Evolutionary conservation across 75 land plant genomes (phyloP).

Genomic region (Pinus albicaulis): DNA sequence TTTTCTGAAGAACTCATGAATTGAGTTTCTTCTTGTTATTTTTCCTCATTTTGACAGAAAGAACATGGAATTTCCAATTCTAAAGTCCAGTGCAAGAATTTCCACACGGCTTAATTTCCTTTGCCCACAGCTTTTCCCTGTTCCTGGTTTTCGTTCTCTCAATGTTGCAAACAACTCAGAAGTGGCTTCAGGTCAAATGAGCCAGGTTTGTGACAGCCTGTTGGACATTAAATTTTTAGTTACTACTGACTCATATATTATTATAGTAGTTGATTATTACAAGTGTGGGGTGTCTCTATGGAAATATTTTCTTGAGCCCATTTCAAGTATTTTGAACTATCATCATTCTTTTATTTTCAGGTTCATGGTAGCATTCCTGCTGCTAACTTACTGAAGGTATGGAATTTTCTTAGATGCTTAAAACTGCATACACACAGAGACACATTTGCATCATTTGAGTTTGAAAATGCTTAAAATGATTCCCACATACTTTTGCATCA

Average conservation of each 20-base stretch:
- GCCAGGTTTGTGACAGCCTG: slow-evolving; percentile 34
- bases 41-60: slow-evolving; percentile 41
- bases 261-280: not conserved
- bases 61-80: slow-evolving; percentile 64
- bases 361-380: slow-evolving; percentile 28
- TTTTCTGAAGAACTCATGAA: not conserved
- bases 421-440: not conserved
- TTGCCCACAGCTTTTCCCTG: slow-evolving; percentile 90
- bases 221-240: not conserved
- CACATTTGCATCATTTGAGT: not conserved
- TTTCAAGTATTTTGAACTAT: not conserved
- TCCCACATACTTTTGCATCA: not conserved
- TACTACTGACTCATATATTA: not conserved
- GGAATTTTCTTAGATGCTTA: not conserved
- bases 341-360: slow-evolving; percentile 1
- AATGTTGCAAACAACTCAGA: slow-evolving; percentile 4
- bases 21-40: not conserved
- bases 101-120: slow-evolving; percentile 68
- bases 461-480: slow-evolving; percentile 2
- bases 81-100: slow-evolving; percentile 81
- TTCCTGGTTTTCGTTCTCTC: slow-evolving; percentile 56
- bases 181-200: slow-evolving; percentile 14
- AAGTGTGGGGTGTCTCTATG: not conserved
- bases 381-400: slow-evolving; percentile 67
- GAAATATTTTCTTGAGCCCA: not conserved